A percentile compares a stretch with the other conserved stretches of the same genome.
phyloP scores from a whole-genome alignment of 164 flowering plant genomes.

The Aristolochia fimbriata region DNA sequence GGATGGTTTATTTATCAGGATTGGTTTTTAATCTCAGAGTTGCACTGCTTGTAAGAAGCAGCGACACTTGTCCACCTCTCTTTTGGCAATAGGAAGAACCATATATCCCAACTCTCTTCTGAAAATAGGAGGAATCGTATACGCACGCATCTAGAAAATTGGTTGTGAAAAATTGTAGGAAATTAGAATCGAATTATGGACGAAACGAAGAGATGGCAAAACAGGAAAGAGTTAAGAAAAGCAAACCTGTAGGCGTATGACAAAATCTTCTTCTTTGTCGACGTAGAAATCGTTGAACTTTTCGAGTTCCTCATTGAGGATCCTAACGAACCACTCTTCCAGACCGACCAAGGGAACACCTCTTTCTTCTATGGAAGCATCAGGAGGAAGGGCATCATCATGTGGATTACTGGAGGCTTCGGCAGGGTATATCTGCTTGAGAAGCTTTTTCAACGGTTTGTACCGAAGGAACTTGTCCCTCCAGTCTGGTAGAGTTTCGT shows the following conservation, averaged over 20 bases:
- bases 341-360: conserved; percentile 16
- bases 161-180: too few relatives aligned
- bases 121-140: too few relatives aligned
- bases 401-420: not conserved
- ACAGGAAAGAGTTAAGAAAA: not conserved
- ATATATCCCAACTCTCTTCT: too few relatives aligned
- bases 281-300: conserved; percentile 84
- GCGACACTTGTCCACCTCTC: too few relatives aligned
- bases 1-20: too few relatives aligned
- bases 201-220: not conserved
- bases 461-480: conserved; percentile 76
- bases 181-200: not conserved
- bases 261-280: conserved; percentile 74
- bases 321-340: conserved; percentile 57
- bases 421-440: conserved; percentile 36
- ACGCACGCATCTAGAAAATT: too few relatives aligned
- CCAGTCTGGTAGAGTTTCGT: conserved; percentile 83
- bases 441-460: conserved; percentile 71
- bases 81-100: too few relatives aligned
- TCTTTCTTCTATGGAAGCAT: not conserved
- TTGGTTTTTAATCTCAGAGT: too few relatives aligned
- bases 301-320: conserved; percentile 63
- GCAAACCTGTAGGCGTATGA: conserved; percentile 66
- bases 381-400: not conserved
- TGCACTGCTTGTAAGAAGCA: too few relatives aligned